A percentile compares a stretch with the other conserved stretches of the same genome.
Conservation (phyloP, 176 grass and related monocot species). For the Ensete ventricosum region DNA sequence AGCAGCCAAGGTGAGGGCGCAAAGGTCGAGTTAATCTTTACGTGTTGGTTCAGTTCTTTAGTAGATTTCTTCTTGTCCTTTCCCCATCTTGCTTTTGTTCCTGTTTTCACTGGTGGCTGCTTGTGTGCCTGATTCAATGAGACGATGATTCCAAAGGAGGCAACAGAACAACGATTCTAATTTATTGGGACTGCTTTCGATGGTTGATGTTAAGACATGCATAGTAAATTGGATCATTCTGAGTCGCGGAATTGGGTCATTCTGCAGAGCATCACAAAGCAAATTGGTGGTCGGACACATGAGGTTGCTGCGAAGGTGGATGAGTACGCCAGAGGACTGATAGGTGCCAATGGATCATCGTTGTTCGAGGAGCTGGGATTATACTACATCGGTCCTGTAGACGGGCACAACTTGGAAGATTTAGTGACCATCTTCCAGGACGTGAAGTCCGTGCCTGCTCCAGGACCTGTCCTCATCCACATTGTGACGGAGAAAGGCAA, state of each 20-base stretch:
- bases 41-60: not conserved
- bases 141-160: too few species aligned
- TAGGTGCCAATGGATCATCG: constrained; percentile 42
- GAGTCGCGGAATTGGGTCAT: not conserved
- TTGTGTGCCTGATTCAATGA: not conserved
- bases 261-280: constrained; percentile 49
- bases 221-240: too few species aligned
- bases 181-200: too few species aligned
- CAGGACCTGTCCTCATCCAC: constrained; percentile 73
- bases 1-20: constrained; percentile 43
- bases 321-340: constrained; percentile 78
- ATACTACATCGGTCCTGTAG: constrained; percentile 87
- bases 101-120: not conserved
- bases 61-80: not conserved
- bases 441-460: constrained; percentile 62
- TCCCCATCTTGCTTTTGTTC: not conserved
- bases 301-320: constrained; percentile 70
- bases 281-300: constrained; percentile 54
- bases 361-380: constrained; percentile 89
- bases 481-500: constrained; percentile 83
- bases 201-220: too few species aligned
- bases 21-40: not conserved
- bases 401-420: constrained; percentile 72
- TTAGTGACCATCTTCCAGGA: constrained; percentile 72
- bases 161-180: too few species aligned